A percentile compares a stretch with the other conserved stretches of the same genome.
phyloP scores from a whole-genome alignment of 2,329 filamentous ascomycete species.

The Verticillium longisporum region DNA sequence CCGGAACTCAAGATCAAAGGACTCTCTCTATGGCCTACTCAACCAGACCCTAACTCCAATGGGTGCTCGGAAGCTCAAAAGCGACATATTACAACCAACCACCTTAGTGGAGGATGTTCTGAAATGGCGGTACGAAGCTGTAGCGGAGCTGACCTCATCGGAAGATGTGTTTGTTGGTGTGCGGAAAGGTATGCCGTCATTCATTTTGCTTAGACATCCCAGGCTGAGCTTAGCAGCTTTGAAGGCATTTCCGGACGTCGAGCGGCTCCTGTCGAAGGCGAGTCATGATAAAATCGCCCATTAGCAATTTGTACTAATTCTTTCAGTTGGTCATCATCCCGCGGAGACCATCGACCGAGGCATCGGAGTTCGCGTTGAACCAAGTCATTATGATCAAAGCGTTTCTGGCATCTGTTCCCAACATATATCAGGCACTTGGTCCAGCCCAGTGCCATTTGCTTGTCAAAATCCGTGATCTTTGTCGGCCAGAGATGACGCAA shows the following conservation, averaged over 20 bases:
- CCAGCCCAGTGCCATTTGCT: conserved; percentile 60
- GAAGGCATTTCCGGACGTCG: conserved; percentile 69
- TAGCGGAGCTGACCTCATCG: conserved; percentile 74
- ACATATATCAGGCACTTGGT: conserved; percentile 61
- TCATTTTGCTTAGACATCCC: no score
- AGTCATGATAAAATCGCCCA: not conserved
- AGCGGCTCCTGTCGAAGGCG: conserved; percentile 72
- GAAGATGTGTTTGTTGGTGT: conserved; percentile 80
- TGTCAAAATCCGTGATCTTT: conserved; percentile 61
- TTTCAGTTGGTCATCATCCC: conserved; percentile 69
- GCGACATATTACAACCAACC: conserved; percentile 82
- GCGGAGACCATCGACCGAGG: conserved; percentile 55
- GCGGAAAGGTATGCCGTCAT: conserved; percentile 51
- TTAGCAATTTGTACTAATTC: conserved; percentile 10
- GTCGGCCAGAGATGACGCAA: conserved; percentile 53
- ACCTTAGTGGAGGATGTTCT: conserved; percentile 62
- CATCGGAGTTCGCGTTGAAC: conserved; percentile 77
- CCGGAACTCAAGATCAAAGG: conserved; percentile 67
- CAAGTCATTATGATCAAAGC: conserved; percentile 81
- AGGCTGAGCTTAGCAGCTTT: conserved; percentile 45
- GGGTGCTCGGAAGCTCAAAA: conserved; percentile 76
- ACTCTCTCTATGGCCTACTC: conserved; percentile 77
- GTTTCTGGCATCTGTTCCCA: conserved; percentile 63
- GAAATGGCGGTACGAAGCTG: conserved; percentile 66
- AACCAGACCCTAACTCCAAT: conserved; percentile 85